These are phyloP conservation scores for Handroanthus guayacan DNA, from an alignment of 257 asterid genomes.

Conservation along the genomic window DNA sequence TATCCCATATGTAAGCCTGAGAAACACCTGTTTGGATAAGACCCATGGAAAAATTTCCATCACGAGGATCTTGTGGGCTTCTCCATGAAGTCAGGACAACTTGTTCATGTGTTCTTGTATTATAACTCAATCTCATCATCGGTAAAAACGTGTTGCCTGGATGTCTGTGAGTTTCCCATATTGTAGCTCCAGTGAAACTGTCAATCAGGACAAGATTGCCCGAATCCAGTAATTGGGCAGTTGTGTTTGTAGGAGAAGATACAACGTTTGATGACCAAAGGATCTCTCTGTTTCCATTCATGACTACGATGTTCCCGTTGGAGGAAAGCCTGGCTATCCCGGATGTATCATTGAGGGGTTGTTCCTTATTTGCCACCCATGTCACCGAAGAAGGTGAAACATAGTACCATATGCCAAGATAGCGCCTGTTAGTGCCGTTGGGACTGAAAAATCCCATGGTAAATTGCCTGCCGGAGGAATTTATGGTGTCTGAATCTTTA, in stretches of 20 bases:
- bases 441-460: constrained; percentile 43
- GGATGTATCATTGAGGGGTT: constrained; percentile 38
- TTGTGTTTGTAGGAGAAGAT: too few species aligned
- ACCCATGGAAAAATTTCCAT: constrained; percentile 39
- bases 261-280: too few species aligned
- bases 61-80: constrained; percentile 44
- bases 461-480: constrained; percentile 31
- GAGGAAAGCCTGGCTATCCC: constrained; percentile 21
- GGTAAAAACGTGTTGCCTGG: constrained; percentile 41
- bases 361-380: constrained; percentile 53
- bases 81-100: constrained; percentile 43
- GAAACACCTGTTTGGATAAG: constrained; percentile 8
- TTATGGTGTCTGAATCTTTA: constrained; percentile 36
- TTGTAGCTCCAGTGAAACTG: not conserved
- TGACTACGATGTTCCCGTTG: too few species aligned
- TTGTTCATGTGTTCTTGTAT: not conserved
- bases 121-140: constrained; percentile 35
- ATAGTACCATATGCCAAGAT: constrained; percentile 41
- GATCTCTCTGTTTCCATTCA: too few species aligned
- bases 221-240: constrained; percentile 42
- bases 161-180: constrained; percentile 50
- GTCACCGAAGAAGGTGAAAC: constrained; percentile 24
- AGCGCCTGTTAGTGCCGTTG: constrained; percentile 32
- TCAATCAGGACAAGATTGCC: constrained; percentile 44
- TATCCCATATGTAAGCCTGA: constrained; percentile 38